Evolutionary conservation across 78 protist species (phyloP).

Genomic region (Emiliania huxleyi): DNA sequence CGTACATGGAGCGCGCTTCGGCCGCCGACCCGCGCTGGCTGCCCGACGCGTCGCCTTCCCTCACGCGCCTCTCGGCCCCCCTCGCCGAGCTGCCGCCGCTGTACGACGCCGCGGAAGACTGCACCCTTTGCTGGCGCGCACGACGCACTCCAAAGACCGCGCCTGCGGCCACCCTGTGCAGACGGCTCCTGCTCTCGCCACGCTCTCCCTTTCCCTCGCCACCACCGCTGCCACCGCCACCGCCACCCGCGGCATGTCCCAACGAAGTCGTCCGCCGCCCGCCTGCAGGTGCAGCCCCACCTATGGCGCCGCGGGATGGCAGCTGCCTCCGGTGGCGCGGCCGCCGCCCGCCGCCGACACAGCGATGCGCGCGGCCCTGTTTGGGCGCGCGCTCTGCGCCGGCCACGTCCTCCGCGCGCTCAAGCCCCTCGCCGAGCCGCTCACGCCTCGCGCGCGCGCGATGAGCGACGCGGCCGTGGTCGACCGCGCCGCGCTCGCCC

Average conservation of each 20-base stretch:
- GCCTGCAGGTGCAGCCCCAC: slow-evolving; percentile 1
- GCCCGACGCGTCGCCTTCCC: neutral
- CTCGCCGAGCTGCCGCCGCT: neutral
- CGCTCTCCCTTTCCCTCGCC: too few relatives aligned
- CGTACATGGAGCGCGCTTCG: neutral
- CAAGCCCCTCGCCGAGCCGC: neutral
- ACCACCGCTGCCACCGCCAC: too few relatives aligned
- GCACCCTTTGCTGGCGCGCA: neutral
- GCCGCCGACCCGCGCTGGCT: neutral
- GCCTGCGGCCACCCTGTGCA: too few relatives aligned
- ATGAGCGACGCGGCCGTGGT: neutral
- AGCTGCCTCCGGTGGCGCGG: neutral
- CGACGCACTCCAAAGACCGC: too few relatives aligned
- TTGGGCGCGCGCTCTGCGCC: neutral
- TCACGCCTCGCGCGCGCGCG: neutral
- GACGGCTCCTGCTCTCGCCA: too few relatives aligned
- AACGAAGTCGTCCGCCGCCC: too few relatives aligned
- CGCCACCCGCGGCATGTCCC: too few relatives aligned
- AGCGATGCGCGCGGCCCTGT: neutral
- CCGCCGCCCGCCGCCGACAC: neutral
- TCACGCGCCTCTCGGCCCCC: neutral
- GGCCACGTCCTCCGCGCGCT: neutral
- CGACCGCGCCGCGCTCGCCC: neutral
- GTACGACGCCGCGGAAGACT: neutral
- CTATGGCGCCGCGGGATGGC: neutral